Conservation (phyloP, 257 asterid species). For the Rauvolfia tetraphylla region DNA sequence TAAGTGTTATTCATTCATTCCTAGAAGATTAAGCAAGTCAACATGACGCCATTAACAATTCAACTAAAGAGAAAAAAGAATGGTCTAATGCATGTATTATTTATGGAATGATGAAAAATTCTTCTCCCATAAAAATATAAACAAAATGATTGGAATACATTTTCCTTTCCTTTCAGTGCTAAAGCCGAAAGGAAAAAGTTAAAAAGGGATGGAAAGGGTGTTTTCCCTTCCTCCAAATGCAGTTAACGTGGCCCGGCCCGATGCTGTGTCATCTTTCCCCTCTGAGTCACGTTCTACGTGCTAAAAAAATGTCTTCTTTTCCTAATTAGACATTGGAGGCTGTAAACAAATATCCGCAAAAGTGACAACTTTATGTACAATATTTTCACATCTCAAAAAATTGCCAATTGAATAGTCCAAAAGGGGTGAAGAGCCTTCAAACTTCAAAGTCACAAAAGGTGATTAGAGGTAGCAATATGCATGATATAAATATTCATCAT, state of each 20-base stretch:
- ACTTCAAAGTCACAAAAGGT: too few species aligned
- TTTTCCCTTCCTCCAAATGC: background rate
- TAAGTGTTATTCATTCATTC: background rate
- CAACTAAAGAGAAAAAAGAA: background rate
- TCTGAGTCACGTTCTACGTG: background rate
- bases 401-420: background rate
- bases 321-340: background rate
- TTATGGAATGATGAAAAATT: background rate
- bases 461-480: too few species aligned
- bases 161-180: background rate
- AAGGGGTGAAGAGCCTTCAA: background rate
- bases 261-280: background rate
- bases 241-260: background rate
- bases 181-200: background rate
- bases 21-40: background rate
- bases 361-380: background rate
- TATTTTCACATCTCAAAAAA: background rate
- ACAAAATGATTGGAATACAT: background rate
- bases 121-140: too few species aligned
- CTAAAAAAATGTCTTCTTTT: background rate
- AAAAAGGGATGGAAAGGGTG: background rate
- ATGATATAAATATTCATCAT: too few species aligned
- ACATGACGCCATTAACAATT: background rate
- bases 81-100: background rate
- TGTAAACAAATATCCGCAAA: conserved; percentile 1